Conservation (phyloP, 2,329 filamentous ascomycete species). For the Colletotrichum tofieldiae region DNA sequence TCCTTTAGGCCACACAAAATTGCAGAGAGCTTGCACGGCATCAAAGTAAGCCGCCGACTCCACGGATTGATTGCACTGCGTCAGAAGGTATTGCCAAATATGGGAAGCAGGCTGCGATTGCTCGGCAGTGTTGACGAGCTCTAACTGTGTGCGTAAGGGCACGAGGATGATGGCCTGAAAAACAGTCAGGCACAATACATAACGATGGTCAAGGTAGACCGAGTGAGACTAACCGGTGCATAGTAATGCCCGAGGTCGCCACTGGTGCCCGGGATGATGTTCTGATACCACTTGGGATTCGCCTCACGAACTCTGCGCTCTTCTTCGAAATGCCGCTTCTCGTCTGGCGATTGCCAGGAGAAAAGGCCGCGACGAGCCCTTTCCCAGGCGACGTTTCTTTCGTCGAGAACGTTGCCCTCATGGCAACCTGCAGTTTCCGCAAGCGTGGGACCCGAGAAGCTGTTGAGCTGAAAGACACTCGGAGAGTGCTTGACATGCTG, state of each 20-base stretch:
- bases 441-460: constrained; percentile 1
- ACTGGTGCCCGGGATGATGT: constrained; percentile 32
- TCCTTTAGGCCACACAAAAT: constrained; percentile 5
- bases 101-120: constrained; percentile 1
- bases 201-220: neutral
- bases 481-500: constrained; percentile 34
- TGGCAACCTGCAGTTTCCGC: constrained; percentile 21
- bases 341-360: constrained; percentile 17
- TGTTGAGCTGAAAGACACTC: constrained; percentile 17
- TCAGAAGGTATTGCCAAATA: constrained; percentile 30
- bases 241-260: constrained; percentile 20
- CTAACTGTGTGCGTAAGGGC: constrained; percentile 27
- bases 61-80: constrained; percentile 18
- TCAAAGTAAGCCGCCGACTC: constrained; percentile 3
- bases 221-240: constrained; percentile 26
- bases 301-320: constrained; percentile 24
- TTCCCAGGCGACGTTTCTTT: constrained; percentile 31
- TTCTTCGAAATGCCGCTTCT: constrained; percentile 20
- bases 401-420: constrained; percentile 28
- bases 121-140: constrained; percentile 6
- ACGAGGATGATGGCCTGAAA: constrained; percentile 30
- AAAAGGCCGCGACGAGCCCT: constrained; percentile 33
- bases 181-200: neutral
- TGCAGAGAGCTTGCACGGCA: constrained; percentile 12
- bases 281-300: constrained; percentile 34